Base-by-base conservation (phyloP, 495 filamentous ascomycete species). In the Lophiostoma macrostomum region DNA sequence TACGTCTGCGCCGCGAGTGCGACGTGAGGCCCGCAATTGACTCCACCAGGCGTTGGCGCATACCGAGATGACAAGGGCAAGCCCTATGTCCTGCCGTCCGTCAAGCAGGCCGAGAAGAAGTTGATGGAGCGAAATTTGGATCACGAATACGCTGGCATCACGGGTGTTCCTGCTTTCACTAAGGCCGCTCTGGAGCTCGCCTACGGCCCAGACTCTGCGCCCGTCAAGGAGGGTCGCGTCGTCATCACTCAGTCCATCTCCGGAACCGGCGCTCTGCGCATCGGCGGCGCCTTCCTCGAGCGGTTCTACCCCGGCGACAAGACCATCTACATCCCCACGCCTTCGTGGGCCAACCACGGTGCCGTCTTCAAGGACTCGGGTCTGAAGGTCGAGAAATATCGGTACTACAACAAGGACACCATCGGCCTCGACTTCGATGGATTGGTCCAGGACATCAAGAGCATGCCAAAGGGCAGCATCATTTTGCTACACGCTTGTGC, bases 131-230 rank as follows among this genome's bases (percentile, higher is more conserved):
- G 80, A 53, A 75, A 77, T 38, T 69, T 90, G 55, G 91, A 97
- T 80, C 96, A 98, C 76, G 93, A 98, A 72, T 98, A 98, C 67
- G 90, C 94, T 44, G 89, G 87, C 60, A 98, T 98, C 71, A 96
- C 93, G 28, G 93, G 93, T 76, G 81, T 96, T 29, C 90, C 90
- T 49, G 75, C 87, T 54, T 96, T 98, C 80, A 91, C 88, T 70
- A 90, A 85, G 70, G 88, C 91, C 20, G 93, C 93, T 23, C 89
- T 89, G 30, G 71, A 85, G 62, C 84, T 98, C 18, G 93, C 93
- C 64, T 98, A 97, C 69, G 91, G 91, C 45, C 67, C 80, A 58
- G 81, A 84, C 70, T 91, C 86, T 38, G 67, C 82, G 14, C 82
- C 83, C 50, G 76, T 96, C 63, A 84, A 79, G 65, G 78, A 84